Evolutionary conservation across 2,329 filamentous ascomycete genomes (phyloP), one percentile per base, ranked within the genome.

Genomic region (Meredithiella fracta): DNA sequence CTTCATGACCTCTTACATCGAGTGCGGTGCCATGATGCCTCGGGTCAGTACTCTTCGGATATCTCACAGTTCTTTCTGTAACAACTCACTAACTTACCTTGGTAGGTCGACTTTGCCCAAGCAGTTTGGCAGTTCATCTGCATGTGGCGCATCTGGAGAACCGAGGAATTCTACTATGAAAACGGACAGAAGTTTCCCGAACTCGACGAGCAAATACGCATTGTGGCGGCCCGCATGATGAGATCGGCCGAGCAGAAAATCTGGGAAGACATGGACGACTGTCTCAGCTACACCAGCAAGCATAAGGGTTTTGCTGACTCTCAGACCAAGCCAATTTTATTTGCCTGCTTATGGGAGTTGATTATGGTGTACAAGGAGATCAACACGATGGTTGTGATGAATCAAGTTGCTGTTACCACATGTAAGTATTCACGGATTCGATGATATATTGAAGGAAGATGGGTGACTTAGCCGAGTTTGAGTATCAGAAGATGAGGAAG

Each of bases 91-190:
- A 22, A 44, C 40, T 44, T 44, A 17, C 20, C 20, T 20, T 2
- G 8, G 20, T 20, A 44, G 40, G 15, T 22, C 17, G 40, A 44
- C 4, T 44, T 44, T 44, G 40, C 40, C 15, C 15, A n/a, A n/a
- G 69, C 70, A 59, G 70, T 74, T 38, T 69, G 73, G 59, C 66
- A 66, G 53, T 68, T 76, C 66, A 71, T 70, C 60, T 74, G 71
- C 64, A 71, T 75, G 66, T 75, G 74, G 63, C 69, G 66, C 59
- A 73, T 76, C 59, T 75, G 70, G 72, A 70, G 68, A 57, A 69
- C 70, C 17, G 63, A 66, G 5, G 65, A 65, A 1, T 73, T 75
- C 59, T 68, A 65, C 61, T 73, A 68, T 60, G 65, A 65, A 22
- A 67, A 68, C 56, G 54, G 51, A 25, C 14, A 52, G n/a, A 51